Conservation (phyloP, 163 green algal species). For the Scenedesmus sp. region DNA sequence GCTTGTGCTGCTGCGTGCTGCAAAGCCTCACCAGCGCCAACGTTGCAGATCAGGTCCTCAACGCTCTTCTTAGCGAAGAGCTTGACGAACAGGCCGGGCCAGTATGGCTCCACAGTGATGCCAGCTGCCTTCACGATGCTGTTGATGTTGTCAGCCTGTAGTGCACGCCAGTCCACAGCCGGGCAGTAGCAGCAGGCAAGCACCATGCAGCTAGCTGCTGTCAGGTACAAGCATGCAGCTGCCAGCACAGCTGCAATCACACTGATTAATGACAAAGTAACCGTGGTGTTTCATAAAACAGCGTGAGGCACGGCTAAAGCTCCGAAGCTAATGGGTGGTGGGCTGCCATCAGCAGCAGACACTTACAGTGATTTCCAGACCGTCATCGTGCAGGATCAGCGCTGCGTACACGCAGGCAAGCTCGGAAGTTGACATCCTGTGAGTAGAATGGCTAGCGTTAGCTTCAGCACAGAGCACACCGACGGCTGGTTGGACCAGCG, state of each 20-base stretch:
- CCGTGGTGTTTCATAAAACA: neutral
- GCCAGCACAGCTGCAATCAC: neutral
- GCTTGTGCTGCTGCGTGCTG: slow-evolving; percentile 26
- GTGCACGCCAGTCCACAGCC: neutral
- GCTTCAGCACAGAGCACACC: neutral
- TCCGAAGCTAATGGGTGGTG: neutral
- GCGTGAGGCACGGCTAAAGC: neutral
- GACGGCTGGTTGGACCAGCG: neutral
- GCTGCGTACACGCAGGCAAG: slow-evolving; percentile 90
- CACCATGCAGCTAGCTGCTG: neutral
- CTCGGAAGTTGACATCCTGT: slow-evolving; percentile 83
- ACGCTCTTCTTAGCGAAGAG: slow-evolving; percentile 96
- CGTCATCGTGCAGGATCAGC: slow-evolving; percentile 98
- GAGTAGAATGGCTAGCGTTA: neutral
- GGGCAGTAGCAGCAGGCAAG: neutral
- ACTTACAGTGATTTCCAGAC: slow-evolving; percentile 89
- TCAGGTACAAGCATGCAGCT: neutral
- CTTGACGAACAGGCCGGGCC: slow-evolving; percentile 97
- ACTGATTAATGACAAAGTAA: neutral
- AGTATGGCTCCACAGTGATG: slow-evolving; percentile 97
- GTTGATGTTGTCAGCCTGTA: slow-evolving; percentile 95
- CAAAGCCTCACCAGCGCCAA: slow-evolving; percentile 91
- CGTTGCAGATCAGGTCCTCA: slow-evolving; percentile 97
- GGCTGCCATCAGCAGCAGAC: neutral
- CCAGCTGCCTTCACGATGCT: slow-evolving; percentile 92